A percentile compares a stretch with the other conserved stretches of the same genome.
phyloP scores from a whole-genome alignment of 352 stramenopile genomes.

The Phytophthora aleatoria region DNA sequence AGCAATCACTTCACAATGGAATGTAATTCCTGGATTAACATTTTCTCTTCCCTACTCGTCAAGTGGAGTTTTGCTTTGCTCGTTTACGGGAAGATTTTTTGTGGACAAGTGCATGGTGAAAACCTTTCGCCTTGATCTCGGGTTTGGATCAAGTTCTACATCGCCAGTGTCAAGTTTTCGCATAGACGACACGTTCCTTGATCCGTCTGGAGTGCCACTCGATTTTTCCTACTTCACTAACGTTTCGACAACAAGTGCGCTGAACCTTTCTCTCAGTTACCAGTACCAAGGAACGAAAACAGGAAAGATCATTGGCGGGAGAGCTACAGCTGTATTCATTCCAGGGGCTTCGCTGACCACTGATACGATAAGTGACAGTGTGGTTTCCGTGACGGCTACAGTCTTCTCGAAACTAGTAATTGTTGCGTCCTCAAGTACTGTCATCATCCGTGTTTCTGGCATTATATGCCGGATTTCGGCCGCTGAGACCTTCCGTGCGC shows the following conservation, averaged over 20 bases:
- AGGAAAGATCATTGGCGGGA: constrained; percentile 51
- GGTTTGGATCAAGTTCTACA: constrained; percentile 29
- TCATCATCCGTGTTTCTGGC: constrained; percentile 47
- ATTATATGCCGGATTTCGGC: constrained; percentile 52
- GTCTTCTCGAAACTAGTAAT: constrained; percentile 42
- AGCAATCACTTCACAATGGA: constrained; percentile 38
- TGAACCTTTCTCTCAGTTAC: constrained; percentile 41
- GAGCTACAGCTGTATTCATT: constrained; percentile 42
- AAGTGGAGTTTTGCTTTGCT: constrained; percentile 46
- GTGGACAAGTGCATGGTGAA: constrained; percentile 52
- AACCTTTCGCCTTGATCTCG: constrained; percentile 53
- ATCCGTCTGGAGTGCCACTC: constrained; percentile 47
- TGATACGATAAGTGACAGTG: constrained; percentile 29
- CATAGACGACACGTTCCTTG: constrained; percentile 50
- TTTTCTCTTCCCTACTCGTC: constrained; percentile 20
- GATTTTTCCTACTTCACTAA: constrained; percentile 53
- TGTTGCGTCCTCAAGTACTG: constrained; percentile 37
- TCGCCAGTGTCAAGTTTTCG: constrained; percentile 30
- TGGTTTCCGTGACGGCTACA: constrained; percentile 12
- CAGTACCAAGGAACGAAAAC: constrained; percentile 46
- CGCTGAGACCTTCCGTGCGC: constrained; percentile 42
- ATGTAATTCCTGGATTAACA: constrained; percentile 36
- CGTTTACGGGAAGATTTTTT: constrained; percentile 60
- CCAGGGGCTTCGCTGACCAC: constrained; percentile 34
- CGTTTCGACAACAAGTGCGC: constrained; percentile 9